These are phyloP conservation scores for Hortiboletus campestris DNA, from an alignment of 768 basidiomycete species.

Conservation along the genomic window DNA sequence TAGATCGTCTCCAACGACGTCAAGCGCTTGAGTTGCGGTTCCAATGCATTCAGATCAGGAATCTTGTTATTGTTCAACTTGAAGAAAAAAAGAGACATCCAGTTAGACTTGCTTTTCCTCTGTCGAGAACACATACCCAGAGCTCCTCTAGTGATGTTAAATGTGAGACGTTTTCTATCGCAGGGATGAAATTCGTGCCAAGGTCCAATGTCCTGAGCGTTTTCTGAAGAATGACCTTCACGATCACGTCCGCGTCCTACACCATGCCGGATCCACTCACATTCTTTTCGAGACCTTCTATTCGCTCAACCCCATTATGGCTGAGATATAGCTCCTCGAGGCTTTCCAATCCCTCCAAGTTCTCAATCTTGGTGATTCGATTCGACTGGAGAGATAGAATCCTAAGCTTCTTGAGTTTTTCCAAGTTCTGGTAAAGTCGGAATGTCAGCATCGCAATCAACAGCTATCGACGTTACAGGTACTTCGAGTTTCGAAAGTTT, in stretches of 20 bases:
- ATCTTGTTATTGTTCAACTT: conserved; percentile 91
- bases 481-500: conserved; percentile 90
- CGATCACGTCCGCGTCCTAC: not conserved
- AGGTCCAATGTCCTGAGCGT: conserved; percentile 86
- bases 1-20: conserved; percentile 81
- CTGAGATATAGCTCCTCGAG: conserved; percentile 92
- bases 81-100: not conserved
- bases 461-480: not conserved
- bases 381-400: conserved; percentile 94
- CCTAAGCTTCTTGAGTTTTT: conserved; percentile 65
- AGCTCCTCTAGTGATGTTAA: conserved; percentile 80
- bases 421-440: conserved; percentile 54
- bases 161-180: conserved; percentile 81
- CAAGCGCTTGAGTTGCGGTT: conserved; percentile 61
- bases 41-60: conserved; percentile 62
- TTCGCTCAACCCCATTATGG: conserved; percentile 82
- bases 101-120: not conserved
- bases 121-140: conserved; percentile 58
- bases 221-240: conserved; percentile 28
- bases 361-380: conserved; percentile 84
- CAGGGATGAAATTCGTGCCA: conserved; percentile 78
- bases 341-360: conserved; percentile 64
- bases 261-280: conserved; percentile 41
- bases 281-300: conserved; percentile 86
- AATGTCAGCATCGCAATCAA: not conserved